A percentile compares a stretch with the other conserved stretches of the same genome.
Evolutionary conservation across 257 asterid species (phyloP).

Genomic region (Petrea volubilis): DNA sequence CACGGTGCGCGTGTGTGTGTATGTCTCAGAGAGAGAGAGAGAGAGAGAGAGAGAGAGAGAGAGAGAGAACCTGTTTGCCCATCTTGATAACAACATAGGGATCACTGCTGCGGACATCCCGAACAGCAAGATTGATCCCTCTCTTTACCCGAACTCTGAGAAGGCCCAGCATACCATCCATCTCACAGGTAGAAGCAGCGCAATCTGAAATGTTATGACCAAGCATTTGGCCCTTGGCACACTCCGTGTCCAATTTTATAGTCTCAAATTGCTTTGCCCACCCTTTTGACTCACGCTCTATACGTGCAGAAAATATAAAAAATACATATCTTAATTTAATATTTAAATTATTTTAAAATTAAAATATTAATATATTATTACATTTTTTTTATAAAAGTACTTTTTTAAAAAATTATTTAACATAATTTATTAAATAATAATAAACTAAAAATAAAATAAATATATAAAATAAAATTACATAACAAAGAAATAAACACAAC

Average conservation of each 20-base stretch:
- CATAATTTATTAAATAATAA: too few relatives aligned
- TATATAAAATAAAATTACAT: too few relatives aligned
- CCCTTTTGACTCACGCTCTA: too few relatives aligned
- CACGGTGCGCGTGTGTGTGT: too few relatives aligned
- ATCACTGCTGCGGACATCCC: slow-evolving; percentile 83
- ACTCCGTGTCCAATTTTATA: background rate
- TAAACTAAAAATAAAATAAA: too few relatives aligned
- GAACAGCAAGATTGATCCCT: slow-evolving; percentile 80
- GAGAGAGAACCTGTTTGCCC: slow-evolving; percentile 54
- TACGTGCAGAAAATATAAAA: too few relatives aligned
- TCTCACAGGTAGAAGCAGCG: background rate
- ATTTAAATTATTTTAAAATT: too few relatives aligned
- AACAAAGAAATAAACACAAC: too few relatives aligned
- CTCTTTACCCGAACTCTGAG: slow-evolving; percentile 65
- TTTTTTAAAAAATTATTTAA: too few relatives aligned
- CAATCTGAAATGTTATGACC: background rate
- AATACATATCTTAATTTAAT: too few relatives aligned
- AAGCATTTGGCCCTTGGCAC: background rate
- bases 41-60: background rate
- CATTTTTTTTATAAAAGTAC: too few relatives aligned
- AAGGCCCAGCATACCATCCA: slow-evolving; percentile 69
- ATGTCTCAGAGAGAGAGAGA: background rate
- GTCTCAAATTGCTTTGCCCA: background rate
- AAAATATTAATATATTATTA: too few relatives aligned
- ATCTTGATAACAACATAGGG: slow-evolving; percentile 67